Conservation (phyloP, 2,329 filamentous ascomycete species). For the Colletotrichum karsti region DNA sequence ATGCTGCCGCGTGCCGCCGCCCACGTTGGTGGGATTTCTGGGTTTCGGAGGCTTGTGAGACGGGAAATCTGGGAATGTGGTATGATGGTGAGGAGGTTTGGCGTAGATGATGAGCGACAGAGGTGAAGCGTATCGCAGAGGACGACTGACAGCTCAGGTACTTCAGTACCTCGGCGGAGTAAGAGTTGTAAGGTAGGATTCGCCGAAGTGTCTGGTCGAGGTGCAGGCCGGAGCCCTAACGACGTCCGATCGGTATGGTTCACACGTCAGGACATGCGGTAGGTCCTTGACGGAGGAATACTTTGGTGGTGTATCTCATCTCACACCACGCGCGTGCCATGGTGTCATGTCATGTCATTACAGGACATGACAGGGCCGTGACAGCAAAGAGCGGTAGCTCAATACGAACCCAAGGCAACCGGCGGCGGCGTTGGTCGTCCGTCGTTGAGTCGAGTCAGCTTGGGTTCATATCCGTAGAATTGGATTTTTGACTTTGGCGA, state of each 20-base stretch:
- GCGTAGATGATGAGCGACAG: neutral
- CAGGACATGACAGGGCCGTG: neutral
- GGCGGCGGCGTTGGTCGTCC: neutral
- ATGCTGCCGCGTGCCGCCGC: slow-evolving; percentile 1
- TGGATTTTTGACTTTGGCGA: neutral
- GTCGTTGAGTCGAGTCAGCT: neutral
- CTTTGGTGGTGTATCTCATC: neutral
- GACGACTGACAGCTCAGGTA: neutral
- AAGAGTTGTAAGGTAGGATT: neutral
- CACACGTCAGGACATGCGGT: neutral
- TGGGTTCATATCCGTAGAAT: too few species aligned
- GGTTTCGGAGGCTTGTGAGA: slow-evolving; percentile 4
- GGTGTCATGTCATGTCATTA: slow-evolving; percentile 14
- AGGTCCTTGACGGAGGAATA: neutral
- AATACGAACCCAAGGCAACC: neutral
- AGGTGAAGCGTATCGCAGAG: neutral
- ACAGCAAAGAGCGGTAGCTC: neutral
- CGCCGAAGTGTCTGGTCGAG: neutral
- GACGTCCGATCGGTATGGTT: too few species aligned
- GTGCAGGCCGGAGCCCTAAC: neutral
- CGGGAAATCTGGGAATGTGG: slow-evolving; percentile 2
- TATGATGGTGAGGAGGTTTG: slow-evolving; percentile 4
- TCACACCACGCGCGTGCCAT: neutral
- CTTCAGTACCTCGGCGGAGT: neutral
- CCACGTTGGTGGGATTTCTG: slow-evolving; percentile 17